Percentiles rank a stretch among this genome's conserved stretches.
These are phyloP conservation scores for Lactifluus pinguis DNA, from an alignment of 768 basidiomycete species.

Conservation along the genomic window DNA sequence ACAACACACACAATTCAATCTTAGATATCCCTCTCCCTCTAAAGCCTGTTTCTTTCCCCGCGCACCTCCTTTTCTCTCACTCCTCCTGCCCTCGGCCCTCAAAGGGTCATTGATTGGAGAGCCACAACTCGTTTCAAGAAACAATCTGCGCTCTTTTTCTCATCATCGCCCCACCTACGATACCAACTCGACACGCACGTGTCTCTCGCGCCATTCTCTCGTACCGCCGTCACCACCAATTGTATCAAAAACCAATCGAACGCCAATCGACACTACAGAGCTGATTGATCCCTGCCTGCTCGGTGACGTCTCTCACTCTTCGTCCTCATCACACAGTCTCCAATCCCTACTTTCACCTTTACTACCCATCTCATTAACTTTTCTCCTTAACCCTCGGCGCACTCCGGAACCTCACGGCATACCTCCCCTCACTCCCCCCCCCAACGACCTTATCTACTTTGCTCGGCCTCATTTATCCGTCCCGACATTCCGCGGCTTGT, in stretches of 20 bases:
- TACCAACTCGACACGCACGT: constrained; percentile 4
- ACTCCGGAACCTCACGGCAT: constrained; percentile 2
- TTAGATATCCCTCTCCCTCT: background rate
- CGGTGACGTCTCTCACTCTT: background rate
- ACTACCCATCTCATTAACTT: background rate
- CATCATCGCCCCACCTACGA: background rate
- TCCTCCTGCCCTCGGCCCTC: background rate
- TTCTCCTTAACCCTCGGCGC: background rate
- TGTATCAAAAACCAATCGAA: background rate
- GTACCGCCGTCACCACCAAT: background rate
- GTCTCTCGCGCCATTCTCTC: constrained; percentile 3
- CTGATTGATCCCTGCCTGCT: background rate
- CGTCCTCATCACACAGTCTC: background rate
- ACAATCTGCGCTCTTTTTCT: background rate
- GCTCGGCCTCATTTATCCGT: background rate
- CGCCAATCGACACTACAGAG: background rate
- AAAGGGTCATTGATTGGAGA: background rate
- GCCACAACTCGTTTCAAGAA: background rate
- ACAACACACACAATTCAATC: background rate
- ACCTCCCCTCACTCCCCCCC: background rate
- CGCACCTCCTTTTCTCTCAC: background rate
- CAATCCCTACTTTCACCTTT: background rate
- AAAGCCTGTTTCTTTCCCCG: constrained; percentile 10
- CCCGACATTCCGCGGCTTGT: background rate
- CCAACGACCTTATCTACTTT: background rate